Evolutionary conservation across 2,329 filamentous ascomycete genomes (phyloP), one percentile per base, ranked within the genome.

Genomic region (Knoxdaviesia proteae): DNA sequence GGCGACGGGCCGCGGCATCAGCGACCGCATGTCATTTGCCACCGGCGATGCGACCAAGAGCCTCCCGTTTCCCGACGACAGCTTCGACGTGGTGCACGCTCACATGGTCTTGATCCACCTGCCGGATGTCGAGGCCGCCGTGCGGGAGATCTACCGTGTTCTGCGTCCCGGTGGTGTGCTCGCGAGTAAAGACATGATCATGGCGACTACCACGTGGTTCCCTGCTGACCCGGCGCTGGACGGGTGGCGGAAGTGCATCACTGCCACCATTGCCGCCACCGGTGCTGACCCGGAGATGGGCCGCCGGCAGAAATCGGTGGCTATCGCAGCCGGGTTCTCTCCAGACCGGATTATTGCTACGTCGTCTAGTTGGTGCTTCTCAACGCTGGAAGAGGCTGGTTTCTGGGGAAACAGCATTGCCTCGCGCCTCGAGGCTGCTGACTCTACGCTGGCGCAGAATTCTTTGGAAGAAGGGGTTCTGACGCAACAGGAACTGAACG

Each of bases 161-260:
- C 54, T 63, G 2, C 62, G 57, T 46, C 55, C 59, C 0, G 63
- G 63, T 1, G 64, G 64, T 1, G 46, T 63, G 2, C 47, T 67
- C 1, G 59, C 71, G 42, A 69, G 68, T 71, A 71, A 75, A 0
- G 70, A 73, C 8, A 69, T 69, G 52, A 72, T 67, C 0, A 69
- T 69, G 44, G 71, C 73, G n/a, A 74, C 58, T 3, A 69, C 53
- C 7, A 68, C 34, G 20, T 44, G 36, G 32, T 34, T 38, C 36
- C 42, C 42, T 9, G n/a, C 6, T 20, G 35, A 41, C 1, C 42
- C 42, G 1, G 38, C 29, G 29, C 40, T 44, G 42, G 7, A 40
- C 6, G 38, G 31, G 34, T 44, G 42, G 42, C 7, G 31, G 11
- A 8, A 11, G 6, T 34, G 39, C 29, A 31, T 44, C 6, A 34